These are phyloP conservation scores for Curvularia lunata DNA, from an alignment of 2,329 filamentous ascomycete species.

Conservation along the genomic window DNA sequence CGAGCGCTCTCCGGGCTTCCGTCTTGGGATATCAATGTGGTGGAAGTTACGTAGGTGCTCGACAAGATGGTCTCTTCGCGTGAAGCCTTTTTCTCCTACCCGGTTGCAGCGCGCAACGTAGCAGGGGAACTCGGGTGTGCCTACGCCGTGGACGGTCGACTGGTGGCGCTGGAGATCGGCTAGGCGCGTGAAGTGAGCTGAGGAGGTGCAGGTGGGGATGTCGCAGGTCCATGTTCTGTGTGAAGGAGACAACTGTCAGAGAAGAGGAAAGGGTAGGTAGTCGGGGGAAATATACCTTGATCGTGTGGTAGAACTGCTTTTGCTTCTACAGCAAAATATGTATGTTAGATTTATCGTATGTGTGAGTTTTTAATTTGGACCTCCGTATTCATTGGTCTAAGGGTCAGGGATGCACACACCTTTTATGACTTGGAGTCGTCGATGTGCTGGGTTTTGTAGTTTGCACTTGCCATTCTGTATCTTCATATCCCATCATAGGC, in stretches of 20 bases:
- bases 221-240: constrained; percentile 43
- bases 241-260: constrained; percentile 6
- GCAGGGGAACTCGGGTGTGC: constrained; percentile 43
- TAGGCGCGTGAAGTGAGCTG: constrained; percentile 44
- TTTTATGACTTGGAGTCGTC: constrained; percentile 16
- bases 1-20: constrained; percentile 40
- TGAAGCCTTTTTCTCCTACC: constrained; percentile 56
- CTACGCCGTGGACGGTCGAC: constrained; percentile 41
- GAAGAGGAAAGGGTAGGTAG: background rate
- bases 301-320: constrained; percentile 29
- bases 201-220: constrained; percentile 38
- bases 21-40: constrained; percentile 54
- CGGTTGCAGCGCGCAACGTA: constrained; percentile 40
- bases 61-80: constrained; percentile 62
- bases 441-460: constrained; percentile 8
- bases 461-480: constrained; percentile 20
- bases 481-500: constrained; percentile 18
- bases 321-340: constrained; percentile 12
- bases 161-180: constrained; percentile 48
- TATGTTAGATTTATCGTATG: background rate
- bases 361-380: background rate
- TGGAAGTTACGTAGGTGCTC: constrained; percentile 66
- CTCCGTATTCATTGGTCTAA: background rate
- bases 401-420: constrained; percentile 6
- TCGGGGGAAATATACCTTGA: background rate